Evolutionary conservation across 2,329 filamentous ascomycete species (phyloP).

Genomic region (Fusarium domesticum): DNA sequence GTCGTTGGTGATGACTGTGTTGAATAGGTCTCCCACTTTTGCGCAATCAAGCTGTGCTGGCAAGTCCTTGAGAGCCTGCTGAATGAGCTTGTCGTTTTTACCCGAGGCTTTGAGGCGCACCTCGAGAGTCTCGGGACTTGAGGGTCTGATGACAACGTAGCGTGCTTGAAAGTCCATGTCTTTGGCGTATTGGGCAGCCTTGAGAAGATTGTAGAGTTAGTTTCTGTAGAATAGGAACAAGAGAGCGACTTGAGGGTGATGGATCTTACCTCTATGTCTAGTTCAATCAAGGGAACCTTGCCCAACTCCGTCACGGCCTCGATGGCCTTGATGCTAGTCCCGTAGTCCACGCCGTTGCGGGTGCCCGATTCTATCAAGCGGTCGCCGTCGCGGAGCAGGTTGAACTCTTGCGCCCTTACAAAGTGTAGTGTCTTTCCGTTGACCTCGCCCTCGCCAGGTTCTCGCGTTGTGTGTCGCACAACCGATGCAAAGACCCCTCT

Average conservation of each 20-base stretch:
- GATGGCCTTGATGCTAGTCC: slow-evolving; percentile 53
- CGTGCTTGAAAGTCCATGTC: slow-evolving; percentile 56
- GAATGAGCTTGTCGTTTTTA: slow-evolving; percentile 22
- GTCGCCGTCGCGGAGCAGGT: slow-evolving; percentile 57
- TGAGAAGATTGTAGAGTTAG: neutral
- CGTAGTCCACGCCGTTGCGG: slow-evolving; percentile 50
- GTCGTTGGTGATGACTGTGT: slow-evolving; percentile 28
- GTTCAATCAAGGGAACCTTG: slow-evolving; percentile 58
- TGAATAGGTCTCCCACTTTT: slow-evolving; percentile 28
- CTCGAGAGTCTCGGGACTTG: slow-evolving; percentile 29
- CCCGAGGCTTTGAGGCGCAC: slow-evolving; percentile 30
- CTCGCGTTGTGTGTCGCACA: slow-evolving; percentile 53
- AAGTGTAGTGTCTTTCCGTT: slow-evolving; percentile 54
- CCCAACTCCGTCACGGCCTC: slow-evolving; percentile 51
- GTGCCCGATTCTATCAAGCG: slow-evolving; percentile 56
- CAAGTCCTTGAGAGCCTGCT: slow-evolving; percentile 22
- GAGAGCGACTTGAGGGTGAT: neutral
- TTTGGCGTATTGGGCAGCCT: slow-evolving; percentile 57
- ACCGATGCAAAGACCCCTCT: slow-evolving; percentile 63
- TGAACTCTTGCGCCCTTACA: slow-evolving; percentile 54
- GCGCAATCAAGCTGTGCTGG: slow-evolving; percentile 26
- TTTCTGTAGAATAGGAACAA: slow-evolving; percentile 1
- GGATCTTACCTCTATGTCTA: slow-evolving; percentile 52
- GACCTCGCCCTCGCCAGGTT: slow-evolving; percentile 48
- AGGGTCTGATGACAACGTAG: slow-evolving; percentile 51